Evolutionary conservation across 352 stramenopile genomes (phyloP).

Genomic region (Peronospora farinosa): DNA sequence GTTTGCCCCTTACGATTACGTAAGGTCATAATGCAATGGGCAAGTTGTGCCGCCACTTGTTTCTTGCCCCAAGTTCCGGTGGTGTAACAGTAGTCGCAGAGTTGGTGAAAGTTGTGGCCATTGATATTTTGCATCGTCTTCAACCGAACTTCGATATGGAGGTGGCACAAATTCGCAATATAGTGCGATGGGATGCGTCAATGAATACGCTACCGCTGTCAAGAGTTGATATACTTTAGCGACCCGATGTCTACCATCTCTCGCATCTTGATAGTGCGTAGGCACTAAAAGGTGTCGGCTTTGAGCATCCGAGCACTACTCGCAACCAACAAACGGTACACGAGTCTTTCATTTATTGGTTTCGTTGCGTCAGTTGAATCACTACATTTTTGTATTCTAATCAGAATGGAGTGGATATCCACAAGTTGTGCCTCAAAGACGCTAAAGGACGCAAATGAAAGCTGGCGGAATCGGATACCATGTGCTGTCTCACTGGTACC

Average conservation of each 20-base stretch:
- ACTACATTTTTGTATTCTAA: not conserved
- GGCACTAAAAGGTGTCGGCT: constrained; percentile 88
- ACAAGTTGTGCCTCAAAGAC: constrained; percentile 86
- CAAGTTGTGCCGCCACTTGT: constrained; percentile 89
- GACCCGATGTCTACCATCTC: too few relatives aligned
- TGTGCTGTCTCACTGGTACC: constrained; percentile 77
- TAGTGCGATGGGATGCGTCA: constrained; percentile 87
- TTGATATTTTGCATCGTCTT: constrained; percentile 81
- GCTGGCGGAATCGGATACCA: constrained; percentile 84
- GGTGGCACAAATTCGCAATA: constrained; percentile 87
- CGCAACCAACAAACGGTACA: constrained; percentile 55
- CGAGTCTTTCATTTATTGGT: not conserved
- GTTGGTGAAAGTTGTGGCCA: constrained; percentile 81
- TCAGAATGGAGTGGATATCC: constrained; percentile 83
- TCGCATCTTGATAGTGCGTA: constrained; percentile 18
- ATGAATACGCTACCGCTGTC: constrained; percentile 92
- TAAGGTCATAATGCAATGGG: constrained; percentile 90
- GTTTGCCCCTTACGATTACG: constrained; percentile 91
- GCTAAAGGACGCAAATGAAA: constrained; percentile 61
- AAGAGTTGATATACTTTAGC: too few relatives aligned
- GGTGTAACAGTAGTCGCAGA: constrained; percentile 72
- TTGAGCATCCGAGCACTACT: too few relatives aligned
- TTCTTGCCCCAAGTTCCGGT: constrained; percentile 86
- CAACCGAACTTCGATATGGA: constrained; percentile 91
- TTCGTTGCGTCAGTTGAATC: not conserved